These are phyloP conservation scores for Akanthomyces uredinophilus DNA, from an alignment of 2,329 filamentous ascomycete species.

Conservation along the genomic window DNA sequence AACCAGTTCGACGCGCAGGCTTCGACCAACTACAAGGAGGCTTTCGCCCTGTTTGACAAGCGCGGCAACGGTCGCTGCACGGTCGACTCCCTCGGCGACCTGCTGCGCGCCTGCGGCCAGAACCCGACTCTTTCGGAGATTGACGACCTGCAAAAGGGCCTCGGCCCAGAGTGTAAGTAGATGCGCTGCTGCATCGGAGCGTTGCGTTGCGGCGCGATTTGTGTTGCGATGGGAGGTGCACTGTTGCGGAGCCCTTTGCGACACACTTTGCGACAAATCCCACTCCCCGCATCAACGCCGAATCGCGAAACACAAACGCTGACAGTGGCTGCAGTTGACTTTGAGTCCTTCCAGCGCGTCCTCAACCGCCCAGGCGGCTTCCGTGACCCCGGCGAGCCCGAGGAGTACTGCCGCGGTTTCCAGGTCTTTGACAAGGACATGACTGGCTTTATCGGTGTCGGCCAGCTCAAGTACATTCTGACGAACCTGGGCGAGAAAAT, in stretches of 20 bases:
- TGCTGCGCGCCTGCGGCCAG: constrained; percentile 93
- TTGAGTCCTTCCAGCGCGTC: constrained; percentile 93
- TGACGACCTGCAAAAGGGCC: constrained; percentile 80
- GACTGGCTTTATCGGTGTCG: constrained; percentile 95
- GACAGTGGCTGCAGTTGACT: constrained; percentile 65
- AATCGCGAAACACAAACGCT: background rate
- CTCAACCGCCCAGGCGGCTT: constrained; percentile 97
- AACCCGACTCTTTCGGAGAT: constrained; percentile 96
- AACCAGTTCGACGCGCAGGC: constrained; percentile 55
- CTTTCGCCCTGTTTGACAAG: constrained; percentile 99
- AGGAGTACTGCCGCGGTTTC: constrained; percentile 97
- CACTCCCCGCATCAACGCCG: background rate
- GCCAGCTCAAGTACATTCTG: constrained; percentile 95
- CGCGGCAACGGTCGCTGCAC: constrained; percentile 91
- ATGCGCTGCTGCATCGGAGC: background rate
- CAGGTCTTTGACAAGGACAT: constrained; percentile 99
- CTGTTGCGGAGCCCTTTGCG: background rate
- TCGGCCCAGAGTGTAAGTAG: constrained; percentile 84
- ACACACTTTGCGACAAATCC: too few relatives aligned
- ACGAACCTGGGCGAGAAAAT: constrained; percentile 99
- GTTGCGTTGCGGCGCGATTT: constrained; percentile 13
- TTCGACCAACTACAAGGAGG: constrained; percentile 99
- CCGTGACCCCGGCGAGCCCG: constrained; percentile 94
- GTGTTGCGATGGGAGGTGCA: constrained; percentile 7
- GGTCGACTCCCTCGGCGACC: constrained; percentile 81